Conservation (phyloP, 129 eudicot genomes). For the Daucus carota region DNA sequence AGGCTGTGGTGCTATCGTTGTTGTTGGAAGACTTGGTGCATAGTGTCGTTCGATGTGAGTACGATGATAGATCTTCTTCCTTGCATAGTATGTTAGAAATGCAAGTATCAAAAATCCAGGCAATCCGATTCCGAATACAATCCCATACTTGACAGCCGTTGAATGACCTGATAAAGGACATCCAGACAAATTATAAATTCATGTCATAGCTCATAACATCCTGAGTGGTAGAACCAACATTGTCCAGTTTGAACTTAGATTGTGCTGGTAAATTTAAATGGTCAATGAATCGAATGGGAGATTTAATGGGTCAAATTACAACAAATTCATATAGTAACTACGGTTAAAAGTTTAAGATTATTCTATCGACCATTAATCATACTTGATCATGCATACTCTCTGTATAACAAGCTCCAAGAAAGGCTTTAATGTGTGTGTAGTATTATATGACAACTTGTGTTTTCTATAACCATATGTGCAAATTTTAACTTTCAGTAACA, state of each 20-base stretch:
- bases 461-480: not conserved
- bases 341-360: too few species aligned
- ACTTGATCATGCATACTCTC: not conserved
- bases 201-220: not conserved
- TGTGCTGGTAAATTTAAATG: not conserved
- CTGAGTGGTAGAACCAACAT: not conserved
- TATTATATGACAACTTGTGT: not conserved
- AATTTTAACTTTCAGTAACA: not conserved
- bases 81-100: constrained; percentile 16
- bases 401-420: not conserved
- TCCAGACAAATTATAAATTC: not conserved
- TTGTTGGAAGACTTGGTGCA: constrained; percentile 12
- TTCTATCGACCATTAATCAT: not conserved
- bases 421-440: not conserved
- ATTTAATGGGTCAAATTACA: too few species aligned
- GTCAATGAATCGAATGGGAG: not conserved
- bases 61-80: constrained; percentile 9
- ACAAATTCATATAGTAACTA: not conserved
- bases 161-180: constrained; percentile 24
- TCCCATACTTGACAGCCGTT: constrained; percentile 32
- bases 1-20: constrained; percentile 19
- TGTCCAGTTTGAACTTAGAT: not conserved
- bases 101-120: constrained; percentile 29
- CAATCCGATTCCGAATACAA: constrained; percentile 32
- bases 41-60: not conserved